Conservation (phyloP, 495 filamentous ascomycete genomes). For the Jackrogersella multiformis region DNA sequence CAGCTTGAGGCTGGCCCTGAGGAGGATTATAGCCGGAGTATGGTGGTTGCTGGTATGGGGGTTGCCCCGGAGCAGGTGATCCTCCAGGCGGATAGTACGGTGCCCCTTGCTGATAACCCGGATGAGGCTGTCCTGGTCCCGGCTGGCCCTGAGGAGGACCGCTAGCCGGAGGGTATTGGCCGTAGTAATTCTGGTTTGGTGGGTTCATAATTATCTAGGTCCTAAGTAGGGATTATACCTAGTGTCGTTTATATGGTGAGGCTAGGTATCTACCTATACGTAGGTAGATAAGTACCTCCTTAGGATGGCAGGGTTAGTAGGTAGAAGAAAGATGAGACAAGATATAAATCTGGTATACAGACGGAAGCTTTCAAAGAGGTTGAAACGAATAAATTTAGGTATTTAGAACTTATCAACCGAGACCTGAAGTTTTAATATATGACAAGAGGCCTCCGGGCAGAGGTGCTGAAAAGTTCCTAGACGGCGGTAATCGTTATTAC, state of each 20-base stretch:
- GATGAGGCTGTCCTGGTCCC: slow-evolving; percentile 16
- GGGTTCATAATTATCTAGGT: slow-evolving; percentile 18
- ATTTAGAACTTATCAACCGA: too few species aligned
- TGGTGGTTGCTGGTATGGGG: slow-evolving; percentile 22
- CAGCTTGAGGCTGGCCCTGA: slow-evolving; percentile 28
- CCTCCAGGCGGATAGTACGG: slow-evolving; percentile 21
- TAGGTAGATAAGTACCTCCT: too few species aligned
- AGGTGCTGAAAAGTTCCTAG: background rate
- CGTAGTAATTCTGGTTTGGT: slow-evolving; percentile 20
- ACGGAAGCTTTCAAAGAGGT: too few species aligned
- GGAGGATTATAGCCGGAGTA: slow-evolving; percentile 17
- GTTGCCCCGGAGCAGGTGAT: slow-evolving; percentile 12
- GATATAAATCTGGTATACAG: too few species aligned
- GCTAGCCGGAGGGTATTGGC: slow-evolving; percentile 11
- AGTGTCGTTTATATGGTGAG: background rate
- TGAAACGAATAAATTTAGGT: too few species aligned
- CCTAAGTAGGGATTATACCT: too few species aligned
- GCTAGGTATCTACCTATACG: background rate
- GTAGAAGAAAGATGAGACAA: background rate
- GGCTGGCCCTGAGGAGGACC: slow-evolving; percentile 10
- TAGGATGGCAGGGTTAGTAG: background rate
- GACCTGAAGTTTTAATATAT: background rate
- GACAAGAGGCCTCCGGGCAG: background rate
- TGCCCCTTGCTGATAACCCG: slow-evolving; percentile 19
- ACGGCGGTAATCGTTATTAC: slow-evolving; percentile 6